Evolutionary conservation across 164 flowering plant genomes (phyloP).

Genomic region (Magnolia officinalis): DNA sequence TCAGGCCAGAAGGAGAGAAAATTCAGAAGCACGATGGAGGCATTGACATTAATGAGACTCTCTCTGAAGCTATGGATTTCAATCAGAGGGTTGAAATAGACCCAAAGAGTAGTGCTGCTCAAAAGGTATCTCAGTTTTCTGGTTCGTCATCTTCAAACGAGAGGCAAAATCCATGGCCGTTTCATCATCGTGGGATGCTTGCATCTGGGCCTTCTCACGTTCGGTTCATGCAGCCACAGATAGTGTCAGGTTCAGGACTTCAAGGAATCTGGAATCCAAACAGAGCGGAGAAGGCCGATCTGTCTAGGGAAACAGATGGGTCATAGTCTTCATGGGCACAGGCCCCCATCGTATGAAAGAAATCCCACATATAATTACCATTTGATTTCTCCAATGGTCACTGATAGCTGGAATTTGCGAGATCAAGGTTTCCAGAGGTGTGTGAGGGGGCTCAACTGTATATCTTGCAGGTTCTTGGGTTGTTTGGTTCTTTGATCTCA

Average conservation of each 20-base stretch:
- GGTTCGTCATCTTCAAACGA: slow-evolving; percentile 23
- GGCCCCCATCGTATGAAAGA: background rate
- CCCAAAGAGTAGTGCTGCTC: slow-evolving; percentile 14
- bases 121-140: slow-evolving; percentile 16
- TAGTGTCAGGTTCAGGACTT: slow-evolving; percentile 25
- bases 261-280: slow-evolving; percentile 20
- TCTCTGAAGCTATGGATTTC: slow-evolving; percentile 21
- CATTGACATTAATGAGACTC: slow-evolving; percentile 33
- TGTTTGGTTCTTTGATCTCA: no score
- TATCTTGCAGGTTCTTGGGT: background rate
- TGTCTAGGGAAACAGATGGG: slow-evolving; percentile 9
- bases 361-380: background rate
- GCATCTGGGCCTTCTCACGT: slow-evolving; percentile 27
- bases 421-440: background rate
- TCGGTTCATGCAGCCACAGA: slow-evolving; percentile 26
- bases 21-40: slow-evolving; percentile 26
- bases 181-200: slow-evolving; percentile 25
- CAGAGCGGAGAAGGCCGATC: slow-evolving; percentile 18
- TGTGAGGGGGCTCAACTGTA: background rate
- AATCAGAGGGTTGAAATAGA: slow-evolving; percentile 27
- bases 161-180: slow-evolving; percentile 39
- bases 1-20: slow-evolving; percentile 25
- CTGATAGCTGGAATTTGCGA: background rate
- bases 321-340: background rate
- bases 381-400: background rate